These are phyloP conservation scores for Elaphomyces granulatus DNA, from an alignment of 495 filamentous ascomycete species.

Conservation along the genomic window DNA sequence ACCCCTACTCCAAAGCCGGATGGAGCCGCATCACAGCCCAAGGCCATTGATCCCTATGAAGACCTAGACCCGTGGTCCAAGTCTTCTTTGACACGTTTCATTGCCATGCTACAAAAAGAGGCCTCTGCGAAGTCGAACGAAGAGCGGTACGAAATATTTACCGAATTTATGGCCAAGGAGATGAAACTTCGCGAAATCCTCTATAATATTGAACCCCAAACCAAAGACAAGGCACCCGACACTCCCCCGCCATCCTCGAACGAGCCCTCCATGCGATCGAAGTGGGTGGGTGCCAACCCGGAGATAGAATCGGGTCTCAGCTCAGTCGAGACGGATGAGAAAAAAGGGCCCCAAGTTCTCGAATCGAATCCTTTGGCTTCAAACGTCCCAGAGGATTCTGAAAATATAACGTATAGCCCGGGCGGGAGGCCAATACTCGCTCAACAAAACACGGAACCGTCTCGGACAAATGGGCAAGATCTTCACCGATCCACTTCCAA, in stretches of 20 bases:
- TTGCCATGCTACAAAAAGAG: conserved; percentile 40
- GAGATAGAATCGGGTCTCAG: conserved; percentile 24
- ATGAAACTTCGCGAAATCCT: conserved; percentile 37
- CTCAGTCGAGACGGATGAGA: conserved; percentile 20
- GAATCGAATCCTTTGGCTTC: conserved; percentile 2
- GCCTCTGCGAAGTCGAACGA: conserved; percentile 33
- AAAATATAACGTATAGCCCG: conserved; percentile 30
- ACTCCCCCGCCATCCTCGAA: no score
- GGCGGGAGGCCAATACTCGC: conserved; percentile 34
- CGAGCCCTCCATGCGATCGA: no score
- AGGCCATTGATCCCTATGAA: conserved; percentile 27
- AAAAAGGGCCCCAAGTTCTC: background rate
- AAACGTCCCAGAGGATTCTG: conserved; percentile 10
- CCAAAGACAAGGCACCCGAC: conserved; percentile 7
- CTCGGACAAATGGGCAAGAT: background rate
- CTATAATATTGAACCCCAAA: conserved; percentile 30
- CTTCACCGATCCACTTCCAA: conserved; percentile 13
- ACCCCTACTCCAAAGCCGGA: conserved; percentile 1
- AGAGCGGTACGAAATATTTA: conserved; percentile 38
- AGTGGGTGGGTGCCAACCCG: no score
- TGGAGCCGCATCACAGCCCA: conserved; percentile 4
- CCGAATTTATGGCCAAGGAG: conserved; percentile 35
- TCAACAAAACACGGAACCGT: background rate
- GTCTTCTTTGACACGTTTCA: conserved; percentile 37
- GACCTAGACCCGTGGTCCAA: conserved; percentile 40